A percentile compares a stretch with the other conserved stretches of the same genome.
These are phyloP conservation scores for Polyporus arcularius DNA, from an alignment of 768 basidiomycete genomes.

Conservation along the genomic window DNA sequence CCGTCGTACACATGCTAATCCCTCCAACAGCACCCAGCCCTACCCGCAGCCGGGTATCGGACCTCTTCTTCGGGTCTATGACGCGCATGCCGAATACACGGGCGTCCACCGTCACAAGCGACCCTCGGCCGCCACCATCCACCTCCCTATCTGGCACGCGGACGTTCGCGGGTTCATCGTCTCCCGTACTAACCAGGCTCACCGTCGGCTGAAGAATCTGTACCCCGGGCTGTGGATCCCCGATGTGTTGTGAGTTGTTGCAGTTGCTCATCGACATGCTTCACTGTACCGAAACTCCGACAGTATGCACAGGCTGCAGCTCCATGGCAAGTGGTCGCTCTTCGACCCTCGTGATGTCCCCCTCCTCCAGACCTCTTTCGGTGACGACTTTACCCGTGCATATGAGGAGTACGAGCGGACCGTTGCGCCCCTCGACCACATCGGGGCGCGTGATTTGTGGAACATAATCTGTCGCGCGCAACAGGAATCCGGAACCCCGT, in stretches of 20 bases:
- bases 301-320: background rate
- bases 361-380: background rate
- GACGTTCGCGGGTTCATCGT: background rate
- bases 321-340: background rate
- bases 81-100: background rate
- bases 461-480: background rate
- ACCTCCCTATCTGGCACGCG: background rate
- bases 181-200: background rate
- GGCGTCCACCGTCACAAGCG: background rate
- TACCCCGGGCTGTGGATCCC: background rate
- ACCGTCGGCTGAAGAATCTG: background rate
- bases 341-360: background rate
- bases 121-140: background rate
- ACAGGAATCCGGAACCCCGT: background rate
- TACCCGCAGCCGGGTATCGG: no score
- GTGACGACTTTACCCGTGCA: background rate
- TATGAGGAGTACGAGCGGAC: background rate
- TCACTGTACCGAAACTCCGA: background rate
- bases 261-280: background rate
- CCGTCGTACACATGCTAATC: no score
- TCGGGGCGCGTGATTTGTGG: background rate
- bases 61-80: background rate
- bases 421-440: background rate
- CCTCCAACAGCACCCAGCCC: no score
- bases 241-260: background rate